Percentiles rank a stretch among this genome's conserved stretches.
phyloP scores from a whole-genome alignment of 23 red algal genomes.

The Gracilaria gracilis region DNA sequence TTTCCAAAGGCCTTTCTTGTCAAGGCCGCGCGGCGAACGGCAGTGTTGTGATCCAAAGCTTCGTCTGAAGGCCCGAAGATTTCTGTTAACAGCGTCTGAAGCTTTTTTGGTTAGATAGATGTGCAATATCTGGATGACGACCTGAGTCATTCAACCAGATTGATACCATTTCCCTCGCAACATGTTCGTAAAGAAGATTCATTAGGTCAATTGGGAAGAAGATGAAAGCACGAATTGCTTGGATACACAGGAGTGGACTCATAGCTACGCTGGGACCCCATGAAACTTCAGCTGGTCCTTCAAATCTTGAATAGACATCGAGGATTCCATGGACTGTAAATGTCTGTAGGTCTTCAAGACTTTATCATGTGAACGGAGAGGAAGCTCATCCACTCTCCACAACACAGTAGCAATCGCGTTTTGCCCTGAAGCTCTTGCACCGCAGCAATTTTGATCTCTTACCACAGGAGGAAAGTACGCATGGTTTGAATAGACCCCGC shows the following conservation, averaged over 20 bases:
- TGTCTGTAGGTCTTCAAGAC: no score
- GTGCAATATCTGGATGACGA: neutral
- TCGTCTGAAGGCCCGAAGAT: neutral
- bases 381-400: no score
- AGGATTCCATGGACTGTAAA: no score
- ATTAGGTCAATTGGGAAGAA: neutral
- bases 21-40: neutral
- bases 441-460: neutral
- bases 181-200: neutral
- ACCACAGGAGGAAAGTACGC: no score
- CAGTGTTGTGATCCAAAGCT: neutral
- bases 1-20: neutral
- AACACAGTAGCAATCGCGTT: no score
- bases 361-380: no score
- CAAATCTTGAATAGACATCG: no score
- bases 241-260: no score
- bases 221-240: neutral
- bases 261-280: no score
- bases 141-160: neutral
- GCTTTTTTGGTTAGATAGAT: neutral
- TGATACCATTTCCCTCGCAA: neutral
- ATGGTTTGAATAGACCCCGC: no score
- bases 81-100: neutral
- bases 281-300: no score
- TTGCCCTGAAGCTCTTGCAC: neutral